A percentile compares a stretch with the other conserved stretches of the same genome.
Conservation (phyloP, 1,284 basidiomycete genomes). For the Somion occarium region DNA sequence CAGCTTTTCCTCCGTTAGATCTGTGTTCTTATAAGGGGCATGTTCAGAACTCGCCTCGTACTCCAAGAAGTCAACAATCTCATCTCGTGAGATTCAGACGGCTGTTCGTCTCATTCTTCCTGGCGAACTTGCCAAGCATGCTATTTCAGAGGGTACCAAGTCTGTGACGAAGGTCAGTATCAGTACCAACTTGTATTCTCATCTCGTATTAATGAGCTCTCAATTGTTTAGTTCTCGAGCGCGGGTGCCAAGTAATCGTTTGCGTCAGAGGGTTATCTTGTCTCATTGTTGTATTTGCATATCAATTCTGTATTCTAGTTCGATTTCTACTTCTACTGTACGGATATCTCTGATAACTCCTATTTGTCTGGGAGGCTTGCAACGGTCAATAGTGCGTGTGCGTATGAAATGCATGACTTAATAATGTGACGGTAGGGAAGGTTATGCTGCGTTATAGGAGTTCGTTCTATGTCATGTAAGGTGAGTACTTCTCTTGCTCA, state of each 20-base stretch:
- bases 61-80: slow-evolving; percentile 94
- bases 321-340: slow-evolving; percentile 2
- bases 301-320: slow-evolving; percentile 1
- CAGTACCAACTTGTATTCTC: slow-evolving; percentile 6
- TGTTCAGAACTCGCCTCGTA: slow-evolving; percentile 81
- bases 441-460: too few relatives aligned
- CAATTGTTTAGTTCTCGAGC: slow-evolving; percentile 53
- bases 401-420: too few relatives aligned
- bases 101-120: slow-evolving; percentile 89
- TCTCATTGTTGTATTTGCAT: slow-evolving; percentile 2
- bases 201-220: background rate
- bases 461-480: too few relatives aligned
- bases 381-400: too few relatives aligned
- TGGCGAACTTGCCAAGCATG: slow-evolving; percentile 80
- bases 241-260: slow-evolving; percentile 47
- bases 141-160: slow-evolving; percentile 76
- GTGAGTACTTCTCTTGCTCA: too few relatives aligned
- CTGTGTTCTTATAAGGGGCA: slow-evolving; percentile 10
- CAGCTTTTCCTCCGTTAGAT: background rate
- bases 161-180: slow-evolving; percentile 32
- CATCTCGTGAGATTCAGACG: slow-evolving; percentile 91
- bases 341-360: background rate
- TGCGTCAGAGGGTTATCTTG: background rate
- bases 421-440: too few relatives aligned
- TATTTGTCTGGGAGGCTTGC: too few relatives aligned